phyloP scores from a whole-genome alignment of 2,329 filamentous ascomycete species.

The Neopestalotiopsis clavispora region DNA sequence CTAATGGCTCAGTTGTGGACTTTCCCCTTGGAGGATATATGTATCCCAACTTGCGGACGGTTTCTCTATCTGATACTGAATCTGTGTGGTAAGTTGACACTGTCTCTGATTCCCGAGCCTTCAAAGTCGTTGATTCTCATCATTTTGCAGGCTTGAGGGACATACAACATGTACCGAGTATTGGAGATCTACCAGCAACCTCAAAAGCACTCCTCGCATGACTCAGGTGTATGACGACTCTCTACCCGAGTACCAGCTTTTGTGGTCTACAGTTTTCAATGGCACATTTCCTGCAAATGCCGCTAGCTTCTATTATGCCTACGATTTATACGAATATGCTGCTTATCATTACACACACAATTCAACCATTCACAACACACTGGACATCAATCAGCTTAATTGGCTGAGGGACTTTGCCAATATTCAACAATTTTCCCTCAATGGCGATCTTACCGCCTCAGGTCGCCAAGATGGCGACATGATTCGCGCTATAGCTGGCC shows the following conservation, averaged over 20 bases:
- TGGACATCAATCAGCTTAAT: conserved; percentile 50
- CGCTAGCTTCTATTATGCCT: conserved; percentile 54
- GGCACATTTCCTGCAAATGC: conserved; percentile 39
- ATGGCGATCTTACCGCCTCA: conserved; percentile 65
- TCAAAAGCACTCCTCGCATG: conserved; percentile 17
- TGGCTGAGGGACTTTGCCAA: conserved; percentile 69
- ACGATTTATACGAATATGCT: conserved; percentile 60
- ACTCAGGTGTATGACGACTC: conserved; percentile 27
- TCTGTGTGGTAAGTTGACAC: conserved; percentile 48
- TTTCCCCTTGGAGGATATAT: conserved; percentile 81
- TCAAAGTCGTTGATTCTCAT: neutral
- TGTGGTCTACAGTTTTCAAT: conserved; percentile 45
- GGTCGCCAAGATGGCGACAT: conserved; percentile 40
- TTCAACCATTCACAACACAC: conserved; percentile 40
- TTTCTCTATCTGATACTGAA: conserved; percentile 49
- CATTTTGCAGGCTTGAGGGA: conserved; percentile 24
- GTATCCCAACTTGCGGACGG: conserved; percentile 69
- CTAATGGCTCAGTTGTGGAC: conserved; percentile 63
- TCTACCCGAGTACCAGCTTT: conserved; percentile 45
- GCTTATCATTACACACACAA: conserved; percentile 60
- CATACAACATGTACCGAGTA: conserved; percentile 24
- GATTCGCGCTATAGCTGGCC: conserved; percentile 57
- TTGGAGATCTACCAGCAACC: conserved; percentile 19
- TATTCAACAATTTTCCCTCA: conserved; percentile 64
- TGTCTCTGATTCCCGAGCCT: neutral